Conservation (phyloP, 306 rosid species). For the Senna siamea region DNA sequence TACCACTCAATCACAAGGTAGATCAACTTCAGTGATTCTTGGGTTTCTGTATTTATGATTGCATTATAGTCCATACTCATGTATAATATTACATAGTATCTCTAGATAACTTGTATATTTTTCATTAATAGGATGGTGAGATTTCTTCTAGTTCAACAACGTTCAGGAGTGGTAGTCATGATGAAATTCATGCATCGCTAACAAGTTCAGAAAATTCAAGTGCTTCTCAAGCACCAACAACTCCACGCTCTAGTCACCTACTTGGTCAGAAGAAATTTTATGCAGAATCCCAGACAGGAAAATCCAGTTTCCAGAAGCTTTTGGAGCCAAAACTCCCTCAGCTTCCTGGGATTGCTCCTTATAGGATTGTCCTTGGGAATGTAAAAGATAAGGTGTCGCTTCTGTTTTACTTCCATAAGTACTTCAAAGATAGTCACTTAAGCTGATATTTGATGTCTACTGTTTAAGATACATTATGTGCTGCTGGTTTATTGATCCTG, state of each 20-base stretch:
- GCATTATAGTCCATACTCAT: neutral
- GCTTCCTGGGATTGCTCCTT: conserved; percentile 79
- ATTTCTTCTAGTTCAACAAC: conserved; percentile 47
- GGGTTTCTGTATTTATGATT: conserved; percentile 31
- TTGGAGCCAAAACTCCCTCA: conserved; percentile 80
- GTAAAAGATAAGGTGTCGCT: conserved; percentile 79
- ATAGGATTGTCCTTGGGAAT: conserved; percentile 81
- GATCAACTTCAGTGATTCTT: conserved; percentile 32
- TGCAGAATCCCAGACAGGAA: conserved; percentile 70
- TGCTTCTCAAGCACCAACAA: conserved; percentile 42
- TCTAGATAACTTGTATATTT: conserved; percentile 32
- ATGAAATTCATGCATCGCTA: conserved; percentile 25
- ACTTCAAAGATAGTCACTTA: conserved; percentile 18
- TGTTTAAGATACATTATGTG: conserved; percentile 15
- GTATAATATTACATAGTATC: neutral
- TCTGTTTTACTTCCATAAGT: conserved; percentile 32
- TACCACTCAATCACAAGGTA: conserved; percentile 63
- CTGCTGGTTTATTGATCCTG: conserved; percentile 20
- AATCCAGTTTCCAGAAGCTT: conserved; percentile 87
- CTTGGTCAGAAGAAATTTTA: conserved; percentile 63
- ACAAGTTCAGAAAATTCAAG: conserved; percentile 42
- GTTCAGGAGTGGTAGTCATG: conserved; percentile 35
- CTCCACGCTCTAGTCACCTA: conserved; percentile 51
- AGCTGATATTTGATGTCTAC: conserved; percentile 25
- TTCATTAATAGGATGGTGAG: conserved; percentile 49